Evolutionary conservation across 495 filamentous ascomycete genomes (phyloP), one percentile per base, ranked within the genome.

Genomic region (Aspergillus baeticus): DNA sequence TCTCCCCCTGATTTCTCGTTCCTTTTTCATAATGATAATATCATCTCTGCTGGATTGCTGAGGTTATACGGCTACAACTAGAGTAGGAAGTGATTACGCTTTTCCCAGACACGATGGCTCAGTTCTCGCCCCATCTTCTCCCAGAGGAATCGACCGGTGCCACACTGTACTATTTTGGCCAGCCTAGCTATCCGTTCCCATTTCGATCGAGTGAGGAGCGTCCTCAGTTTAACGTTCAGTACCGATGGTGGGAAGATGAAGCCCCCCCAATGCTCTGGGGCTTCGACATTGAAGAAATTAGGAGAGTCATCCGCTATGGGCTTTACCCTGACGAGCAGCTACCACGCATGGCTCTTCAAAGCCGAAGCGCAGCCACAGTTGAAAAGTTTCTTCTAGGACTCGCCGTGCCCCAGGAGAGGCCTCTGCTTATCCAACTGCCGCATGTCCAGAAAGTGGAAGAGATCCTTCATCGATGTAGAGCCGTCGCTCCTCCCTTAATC

Each of bases 221-320:
- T 10, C 72, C 75, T 18, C 62, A 56, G 8, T 72, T 73, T 49
- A 62, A 48, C 18, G 42, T 64, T 4, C 18, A 60, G 0, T 76
- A 72, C 43, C 69, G 67, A 37, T 77, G 72, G 71, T 77, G 75
- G 75, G 75, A 76, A 49, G 75, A 75, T 38, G 73, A 77, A 43
- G 71, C 73, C 0, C 65, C 61, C 0, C 68, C 73, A 0, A 59
- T 74, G 5, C 63, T 77, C 21, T 77, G 73, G 73, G 69, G 70
- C 3, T 77, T 76, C 26, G 72, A 77, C 26, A 60, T 71, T 15
- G 61, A 66, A 2, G 68, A 74, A 23, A 69, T 77, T 43, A 66
- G 69, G 17, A 66, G 66, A 31, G 66, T 72, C 1, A 76, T 76
- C 33, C 72, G 71, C 14, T 77, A 65, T 42, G 65, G 68, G 11